A percentile compares a stretch with the other conserved stretches of the same genome.
Conservation (phyloP, 2,329 filamentous ascomycete genomes). For the Tolypocladium guangdongense region DNA sequence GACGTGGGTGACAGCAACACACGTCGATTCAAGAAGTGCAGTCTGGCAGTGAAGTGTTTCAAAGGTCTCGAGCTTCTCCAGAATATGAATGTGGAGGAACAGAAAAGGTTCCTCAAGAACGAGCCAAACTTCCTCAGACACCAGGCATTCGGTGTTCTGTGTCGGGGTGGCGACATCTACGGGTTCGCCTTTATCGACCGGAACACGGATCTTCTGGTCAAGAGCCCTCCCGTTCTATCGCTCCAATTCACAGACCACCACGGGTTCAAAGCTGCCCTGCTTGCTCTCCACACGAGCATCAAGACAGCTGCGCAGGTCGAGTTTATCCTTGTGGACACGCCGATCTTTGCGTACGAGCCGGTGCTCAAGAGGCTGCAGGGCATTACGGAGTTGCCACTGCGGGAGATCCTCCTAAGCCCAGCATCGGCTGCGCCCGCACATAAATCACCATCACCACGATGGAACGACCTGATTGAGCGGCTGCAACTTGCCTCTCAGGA, state of each 20-base stretch:
- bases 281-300: too few species aligned
- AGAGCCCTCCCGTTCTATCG: conserved; percentile 32
- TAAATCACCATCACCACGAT: too few species aligned
- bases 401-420: conserved; percentile 35
- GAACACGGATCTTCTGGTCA: conserved; percentile 32
- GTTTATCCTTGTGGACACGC: conserved; percentile 52
- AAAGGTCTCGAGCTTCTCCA: too few species aligned
- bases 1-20: too few species aligned
- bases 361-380: conserved; percentile 48
- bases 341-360: conserved; percentile 60
- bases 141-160: conserved; percentile 49
- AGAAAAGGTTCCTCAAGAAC: conserved; percentile 34
- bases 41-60: too few species aligned
- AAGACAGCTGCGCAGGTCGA: conserved; percentile 11
- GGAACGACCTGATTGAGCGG: background rate
- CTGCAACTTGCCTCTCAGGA: too few species aligned
- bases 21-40: too few species aligned
- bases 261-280: conserved; percentile 19
- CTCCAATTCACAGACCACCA: conserved; percentile 38
- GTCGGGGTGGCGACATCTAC: conserved; percentile 37
- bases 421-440: conserved; percentile 1
- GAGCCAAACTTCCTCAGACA: conserved; percentile 44
- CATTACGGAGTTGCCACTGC: conserved; percentile 44
- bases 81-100: too few species aligned
- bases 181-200: conserved; percentile 50